Evolutionary conservation across 495 filamentous ascomycete genomes (phyloP), one percentile per base, ranked within the genome.

Genomic region (Penicillium canariense): DNA sequence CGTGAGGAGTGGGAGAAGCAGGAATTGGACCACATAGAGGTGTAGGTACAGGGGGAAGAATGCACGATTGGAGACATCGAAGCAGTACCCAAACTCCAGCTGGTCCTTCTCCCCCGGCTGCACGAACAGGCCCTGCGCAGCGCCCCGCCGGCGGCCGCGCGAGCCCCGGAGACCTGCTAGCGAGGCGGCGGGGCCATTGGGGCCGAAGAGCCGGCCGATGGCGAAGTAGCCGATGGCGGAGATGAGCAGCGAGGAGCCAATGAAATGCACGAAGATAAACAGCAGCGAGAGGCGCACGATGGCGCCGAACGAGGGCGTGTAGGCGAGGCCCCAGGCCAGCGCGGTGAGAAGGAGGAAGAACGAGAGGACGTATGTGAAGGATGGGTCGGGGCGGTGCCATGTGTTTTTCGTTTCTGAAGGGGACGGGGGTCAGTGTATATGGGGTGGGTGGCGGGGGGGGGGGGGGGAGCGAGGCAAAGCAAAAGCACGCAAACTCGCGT

Each of bases 1-100:
- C 5, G 73, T 74, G 39, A 74, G 68, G 8, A 89, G 55, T 14
- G 86, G 87, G 61, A 88, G 81, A 30, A 88, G 79, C 5, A 90
- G 62, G 66, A 89, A 90, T 56, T 90, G 87, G 20, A 89, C 68
- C 34, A 88, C 83, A 52, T 89, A 89, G 27, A 90, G 75, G 58
- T 86, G 85, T 43, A 86, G 76, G 77, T 87, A 89, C 32, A 90
- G 75, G 2, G 87, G 87, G 62, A 90, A 87, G 70, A 88, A 90
- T 2, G 86, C 85, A 30, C 87, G 78, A 50, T 87, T 88, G 5
- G 86, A 81, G 30, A 88, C 85, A 72, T 90, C 87, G 68, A 89
- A 89, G 65, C 87, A 89, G 65, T 90, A 90, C 62, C 87, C 87
- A 74, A 89, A 90, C 60, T 89, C 87, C 59, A 90, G 61, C 51